These are phyloP conservation scores for Phytophthora idaei DNA, from an alignment of 352 stramenopile genomes.

Conservation along the genomic window DNA sequence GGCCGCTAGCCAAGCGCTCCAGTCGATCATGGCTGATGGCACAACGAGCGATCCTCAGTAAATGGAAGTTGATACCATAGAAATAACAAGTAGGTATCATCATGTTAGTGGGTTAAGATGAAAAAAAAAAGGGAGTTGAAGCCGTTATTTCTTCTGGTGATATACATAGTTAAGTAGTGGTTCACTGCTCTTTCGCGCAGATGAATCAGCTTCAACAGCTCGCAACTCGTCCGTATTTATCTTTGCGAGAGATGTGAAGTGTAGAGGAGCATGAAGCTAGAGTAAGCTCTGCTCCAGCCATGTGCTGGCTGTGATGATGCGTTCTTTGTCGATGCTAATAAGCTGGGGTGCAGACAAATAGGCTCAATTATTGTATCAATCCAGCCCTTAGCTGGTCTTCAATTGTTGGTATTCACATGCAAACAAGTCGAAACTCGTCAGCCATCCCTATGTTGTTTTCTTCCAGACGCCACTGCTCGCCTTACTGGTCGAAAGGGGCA, in stretches of 20 bases:
- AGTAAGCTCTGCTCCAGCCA: background rate
- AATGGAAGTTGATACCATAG: constrained; percentile 18
- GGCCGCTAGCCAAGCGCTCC: constrained; percentile 47
- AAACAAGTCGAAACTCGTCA: constrained; percentile 32
- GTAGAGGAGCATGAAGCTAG: background rate
- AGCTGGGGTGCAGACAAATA: background rate
- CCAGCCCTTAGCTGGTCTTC: constrained; percentile 11
- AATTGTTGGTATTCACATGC: constrained; percentile 40
- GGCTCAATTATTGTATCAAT: constrained; percentile 8
- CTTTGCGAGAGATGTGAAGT: constrained; percentile 1
- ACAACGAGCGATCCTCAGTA: constrained; percentile 30
- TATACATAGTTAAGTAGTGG: too few relatives aligned
- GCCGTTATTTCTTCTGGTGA: background rate
- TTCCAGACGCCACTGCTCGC: constrained; percentile 12
- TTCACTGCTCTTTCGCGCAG: constrained; percentile 18
- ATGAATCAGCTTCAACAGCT: constrained; percentile 8
- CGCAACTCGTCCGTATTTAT: constrained; percentile 7
- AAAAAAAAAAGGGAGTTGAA: constrained; percentile 11
- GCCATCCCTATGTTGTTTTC: constrained; percentile 30
- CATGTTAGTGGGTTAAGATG: constrained; percentile 18
- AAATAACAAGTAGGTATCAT: constrained; percentile 25
- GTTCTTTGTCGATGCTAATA: background rate
- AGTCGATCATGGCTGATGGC: constrained; percentile 50
- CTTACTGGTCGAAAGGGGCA: constrained; percentile 55
- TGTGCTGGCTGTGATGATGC: background rate